Evolutionary conservation across 176 grass and related monocot genomes (phyloP), one percentile per base, ranked within the genome.

Genomic region (Oryza nivara): DNA sequence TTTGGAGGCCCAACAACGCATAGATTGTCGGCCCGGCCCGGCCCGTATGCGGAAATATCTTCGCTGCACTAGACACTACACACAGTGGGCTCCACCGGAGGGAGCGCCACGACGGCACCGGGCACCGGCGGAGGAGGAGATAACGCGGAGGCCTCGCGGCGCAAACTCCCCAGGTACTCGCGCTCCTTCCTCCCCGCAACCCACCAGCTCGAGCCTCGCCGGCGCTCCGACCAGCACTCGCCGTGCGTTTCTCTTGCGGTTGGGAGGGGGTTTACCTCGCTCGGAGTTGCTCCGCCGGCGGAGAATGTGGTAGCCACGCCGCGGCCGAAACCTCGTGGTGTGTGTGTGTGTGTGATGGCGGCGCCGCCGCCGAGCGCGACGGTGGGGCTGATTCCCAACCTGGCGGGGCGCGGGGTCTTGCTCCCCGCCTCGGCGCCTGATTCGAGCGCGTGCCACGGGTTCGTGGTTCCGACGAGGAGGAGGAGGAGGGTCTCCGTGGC

Each of bases 351-450:
- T 16, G 17, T 91, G 92, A 79, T 74, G 81, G 58, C 78, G 84
- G 35, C 82, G 44, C 17, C 89, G 80, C 78, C 89, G 83, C 81
- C 83, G 10, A 92, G 71, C 71, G 83, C 87, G 78, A 78, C 56
- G 38, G 46, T 95, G 64, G 72, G 86, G 48, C 40, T 54, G 25
- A 38, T 38, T 7, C 79, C 89, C 48, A 80, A 22, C 71, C 72
- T 85, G 7, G 74, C 84, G 4, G 80, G 82, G 19, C 80, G 80
- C 58, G 77, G 86, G 54, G 60, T 74, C 74, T 52, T 89, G n/a
- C 51, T 81, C 43, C 83, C 74, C 13, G 67, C 25, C 56, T 67
- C 49, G 15, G 61, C 51, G 11, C 32, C 89, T 4, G 85, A 81
- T 72, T 85, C 77, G 22, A 38, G 44, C 68, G 51, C 48, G 11